Base-by-base conservation (phyloP, 495 filamentous ascomycete species). In the Aspergillus leporis region DNA sequence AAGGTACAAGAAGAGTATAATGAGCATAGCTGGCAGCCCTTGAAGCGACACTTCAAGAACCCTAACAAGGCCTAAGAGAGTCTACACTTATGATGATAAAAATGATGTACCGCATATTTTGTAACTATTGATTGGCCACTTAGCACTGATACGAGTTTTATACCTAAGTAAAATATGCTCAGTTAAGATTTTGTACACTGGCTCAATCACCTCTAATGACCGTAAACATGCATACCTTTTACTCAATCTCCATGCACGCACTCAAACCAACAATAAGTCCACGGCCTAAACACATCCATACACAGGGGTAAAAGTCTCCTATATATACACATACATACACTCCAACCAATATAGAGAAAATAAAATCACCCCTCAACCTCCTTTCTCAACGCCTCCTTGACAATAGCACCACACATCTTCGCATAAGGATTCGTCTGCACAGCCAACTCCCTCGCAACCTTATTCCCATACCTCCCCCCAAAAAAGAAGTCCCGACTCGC, bases 1-100 rank as follows among this genome's bases (percentile, higher is more conserved):
- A 95, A 93, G 78, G 88, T 95, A 38, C 92, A 97, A 74, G 81
- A 85, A 61, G 84, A 82, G 55, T 96, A 97, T 65, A 93, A 87
- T 67, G 84, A 85, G 52, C 88, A 96, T 73, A 93, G 90, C 70
- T 97, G 92, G 92, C 83, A 82, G 34, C 84, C 86, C 7, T 68
- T 96, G 60, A 88, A 90, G 74, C 78, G 88, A 40, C 87, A 90
- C 68, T 97, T 95, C 78, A 79, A 81, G 70, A 78, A 82, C 58
- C 86, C 87, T 4, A 68, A 80, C 51, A 83, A 77, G 69, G 54
- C 51, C 40, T 56, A 19, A 43, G 43, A 10, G 59, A 67, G 52
- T 56, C 58, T 16, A 58, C 23, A 8, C 21, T 53, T 28, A 16
- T 45, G 22, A 32, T 31, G 22, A 46, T 9, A 25, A 53, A 43